phyloP scores from a whole-genome alignment of 2,329 filamentous ascomycete genomes.

The Hypoxylon sp. region DNA sequence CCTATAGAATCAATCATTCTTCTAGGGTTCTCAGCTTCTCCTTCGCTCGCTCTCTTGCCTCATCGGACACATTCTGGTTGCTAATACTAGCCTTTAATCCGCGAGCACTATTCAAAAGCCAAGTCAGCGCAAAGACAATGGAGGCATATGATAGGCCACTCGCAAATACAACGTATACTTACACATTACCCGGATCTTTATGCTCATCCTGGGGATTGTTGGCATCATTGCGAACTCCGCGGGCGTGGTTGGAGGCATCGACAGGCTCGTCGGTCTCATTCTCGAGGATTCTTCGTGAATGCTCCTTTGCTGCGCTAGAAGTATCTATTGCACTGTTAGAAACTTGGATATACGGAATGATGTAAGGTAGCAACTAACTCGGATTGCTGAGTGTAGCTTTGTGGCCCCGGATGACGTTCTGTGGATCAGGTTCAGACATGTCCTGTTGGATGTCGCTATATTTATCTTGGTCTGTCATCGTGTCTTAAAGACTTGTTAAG shows the following conservation, averaged over 20 bases:
- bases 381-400: conserved; percentile 24
- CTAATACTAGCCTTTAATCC: conserved; percentile 18
- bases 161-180: conserved; percentile 7
- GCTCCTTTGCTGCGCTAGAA: conserved; percentile 16
- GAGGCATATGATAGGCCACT: too few species aligned
- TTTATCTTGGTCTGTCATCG: conserved; percentile 24
- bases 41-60: conserved; percentile 21
- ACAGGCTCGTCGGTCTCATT: conserved; percentile 5
- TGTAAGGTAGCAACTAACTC: too few species aligned
- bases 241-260: conserved; percentile 7
- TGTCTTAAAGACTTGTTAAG: background rate
- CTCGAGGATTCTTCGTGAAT: conserved; percentile 9
- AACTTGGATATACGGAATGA: too few species aligned
- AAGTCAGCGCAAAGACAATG: background rate
- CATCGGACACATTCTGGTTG: conserved; percentile 16
- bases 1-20: too few species aligned
- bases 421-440: conserved; percentile 9
- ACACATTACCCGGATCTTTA: conserved; percentile 20
- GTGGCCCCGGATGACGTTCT: conserved; percentile 22
- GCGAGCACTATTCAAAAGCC: background rate
- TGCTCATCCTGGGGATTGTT: background rate
- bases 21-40: conserved; percentile 14
- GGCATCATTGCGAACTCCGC: background rate
- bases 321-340: too few species aligned
- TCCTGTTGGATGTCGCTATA: conserved; percentile 29